Percentiles rank a stretch among this genome's conserved stretches.
These are phyloP conservation scores for Dichotomopilus funicola DNA, from an alignment of 2,329 filamentous ascomycete species.

Conservation along the genomic window DNA sequence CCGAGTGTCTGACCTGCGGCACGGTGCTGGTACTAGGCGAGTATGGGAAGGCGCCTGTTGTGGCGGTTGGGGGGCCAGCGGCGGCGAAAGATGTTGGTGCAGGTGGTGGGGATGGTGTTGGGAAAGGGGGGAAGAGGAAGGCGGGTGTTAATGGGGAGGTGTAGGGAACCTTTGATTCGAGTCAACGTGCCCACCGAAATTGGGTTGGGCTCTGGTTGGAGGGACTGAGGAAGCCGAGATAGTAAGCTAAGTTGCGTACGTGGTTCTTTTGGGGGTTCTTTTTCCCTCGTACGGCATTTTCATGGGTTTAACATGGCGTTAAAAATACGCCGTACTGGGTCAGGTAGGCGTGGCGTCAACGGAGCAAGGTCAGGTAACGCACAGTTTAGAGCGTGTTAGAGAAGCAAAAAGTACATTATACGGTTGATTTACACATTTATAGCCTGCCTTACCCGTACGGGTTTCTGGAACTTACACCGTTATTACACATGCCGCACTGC, in stretches of 20 bases:
- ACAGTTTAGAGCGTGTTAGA: neutral
- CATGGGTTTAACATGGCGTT: slow-evolving; percentile 3
- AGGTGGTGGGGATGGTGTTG: slow-evolving; percentile 32
- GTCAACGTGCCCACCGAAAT: neutral
- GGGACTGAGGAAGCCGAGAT: neutral
- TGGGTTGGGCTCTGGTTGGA: neutral
- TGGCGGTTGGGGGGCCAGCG: slow-evolving; percentile 28
- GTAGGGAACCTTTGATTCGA: neutral
- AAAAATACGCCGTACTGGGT: neutral
- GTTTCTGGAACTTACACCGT: too few species aligned
- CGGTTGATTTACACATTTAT: too few species aligned
- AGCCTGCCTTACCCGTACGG: too few species aligned
- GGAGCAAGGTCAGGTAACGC: neutral
- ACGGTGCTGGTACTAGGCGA: slow-evolving; percentile 69
- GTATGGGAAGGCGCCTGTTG: slow-evolving; percentile 69
- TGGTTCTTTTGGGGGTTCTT: neutral
- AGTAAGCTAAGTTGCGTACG: too few species aligned
- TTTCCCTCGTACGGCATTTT: neutral
- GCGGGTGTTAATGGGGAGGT: slow-evolving; percentile 41
- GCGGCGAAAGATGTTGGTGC: neutral
- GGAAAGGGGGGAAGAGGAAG: slow-evolving; percentile 69
- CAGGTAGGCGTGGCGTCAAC: slow-evolving; percentile 6
- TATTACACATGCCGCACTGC: too few species aligned
- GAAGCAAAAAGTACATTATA: too few species aligned
- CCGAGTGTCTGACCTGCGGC: slow-evolving; percentile 76